Percentiles rank a stretch among this genome's conserved stretches.
phyloP scores from a whole-genome alignment of 192 early-diverging fungal species.

The Umbelopsis ramanniana region DNA sequence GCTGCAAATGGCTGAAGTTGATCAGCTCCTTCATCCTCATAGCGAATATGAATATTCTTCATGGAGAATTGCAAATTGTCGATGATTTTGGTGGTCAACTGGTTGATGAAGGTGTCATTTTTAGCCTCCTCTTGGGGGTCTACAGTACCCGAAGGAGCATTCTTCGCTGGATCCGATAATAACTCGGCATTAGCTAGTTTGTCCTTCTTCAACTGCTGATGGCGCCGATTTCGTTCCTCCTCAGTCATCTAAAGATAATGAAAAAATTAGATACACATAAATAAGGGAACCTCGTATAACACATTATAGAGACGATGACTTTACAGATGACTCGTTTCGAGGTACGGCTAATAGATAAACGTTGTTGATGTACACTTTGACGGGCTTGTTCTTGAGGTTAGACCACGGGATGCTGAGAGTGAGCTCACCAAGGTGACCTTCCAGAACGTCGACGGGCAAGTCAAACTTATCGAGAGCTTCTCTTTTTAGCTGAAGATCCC shows the following conservation, averaged over 20 bases:
- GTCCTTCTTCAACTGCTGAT: constrained; percentile 80
- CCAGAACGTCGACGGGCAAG: constrained; percentile 90
- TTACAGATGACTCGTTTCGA: constrained; percentile 63
- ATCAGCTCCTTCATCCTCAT: constrained; percentile 86
- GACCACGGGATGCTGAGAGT: constrained; percentile 96
- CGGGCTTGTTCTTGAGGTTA: constrained; percentile 93
- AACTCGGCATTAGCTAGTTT: constrained; percentile 81
- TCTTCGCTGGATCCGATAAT: constrained; percentile 38
- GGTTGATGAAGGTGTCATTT: constrained; percentile 85
- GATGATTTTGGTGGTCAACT: constrained; percentile 90
- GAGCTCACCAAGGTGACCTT: constrained; percentile 91
- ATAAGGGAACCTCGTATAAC: not conserved
- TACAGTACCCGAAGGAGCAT: constrained; percentile 18
- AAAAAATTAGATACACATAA: not conserved
- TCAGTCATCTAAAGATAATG: constrained; percentile 68
- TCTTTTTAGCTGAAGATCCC: constrained; percentile 84
- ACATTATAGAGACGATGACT: constrained; percentile 19
- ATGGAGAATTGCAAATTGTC: constrained; percentile 97
- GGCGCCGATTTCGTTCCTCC: constrained; percentile 76
- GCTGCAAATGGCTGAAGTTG: constrained; percentile 83
- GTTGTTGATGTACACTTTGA: constrained; percentile 86
- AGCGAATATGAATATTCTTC: constrained; percentile 94
- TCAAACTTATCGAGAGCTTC: constrained; percentile 95
- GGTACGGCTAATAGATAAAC: constrained; percentile 89
- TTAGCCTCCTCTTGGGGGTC: constrained; percentile 44